Percentiles rank a stretch among this genome's conserved stretches.
Evolutionary conservation across 345 rosid species (phyloP).

Genomic region (Corymbia maculata): DNA sequence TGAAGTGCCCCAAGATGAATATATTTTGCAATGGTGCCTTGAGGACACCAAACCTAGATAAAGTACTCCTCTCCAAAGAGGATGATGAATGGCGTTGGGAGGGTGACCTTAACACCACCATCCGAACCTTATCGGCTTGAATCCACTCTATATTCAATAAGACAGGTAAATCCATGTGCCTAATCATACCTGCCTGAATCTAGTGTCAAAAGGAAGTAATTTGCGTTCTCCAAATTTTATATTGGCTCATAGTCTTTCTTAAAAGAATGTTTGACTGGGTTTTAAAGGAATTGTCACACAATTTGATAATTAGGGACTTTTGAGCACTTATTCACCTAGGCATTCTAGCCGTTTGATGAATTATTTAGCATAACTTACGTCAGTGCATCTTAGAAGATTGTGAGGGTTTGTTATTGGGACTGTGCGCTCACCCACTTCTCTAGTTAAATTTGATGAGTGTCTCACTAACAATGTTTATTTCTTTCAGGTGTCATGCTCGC

Average conservation of each 20-base stretch:
- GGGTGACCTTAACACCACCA: background rate
- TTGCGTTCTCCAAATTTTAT: rapidly evolving
- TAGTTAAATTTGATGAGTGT: rapidly evolving
- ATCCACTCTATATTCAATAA: rapidly evolving
- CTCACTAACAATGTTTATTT: background rate
- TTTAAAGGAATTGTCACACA: rapidly evolving
- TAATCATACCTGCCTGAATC: rapidly evolving
- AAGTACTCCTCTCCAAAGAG: rapidly evolving
- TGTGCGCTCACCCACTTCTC: rapidly evolving
- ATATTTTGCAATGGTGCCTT: background rate
- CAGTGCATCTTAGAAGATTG: rapidly evolving
- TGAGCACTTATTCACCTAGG: background rate
- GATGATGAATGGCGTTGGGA: background rate
- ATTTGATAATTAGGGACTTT: background rate
- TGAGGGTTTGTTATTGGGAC: rapidly evolving
- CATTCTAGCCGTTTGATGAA: background rate
- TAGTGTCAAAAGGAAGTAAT: rapidly evolving
- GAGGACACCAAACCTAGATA: rapidly evolving
- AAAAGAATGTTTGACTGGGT: background rate
- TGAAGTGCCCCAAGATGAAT: background rate
- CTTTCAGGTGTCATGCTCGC: background rate
- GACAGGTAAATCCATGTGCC: rapidly evolving
- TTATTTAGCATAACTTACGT: rapidly evolving
- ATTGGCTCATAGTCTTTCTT: background rate
- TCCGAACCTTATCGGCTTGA: background rate